These are phyloP conservation scores for Coprinellus micaceus DNA, from an alignment of 768 basidiomycete genomes.

Conservation along the genomic window DNA sequence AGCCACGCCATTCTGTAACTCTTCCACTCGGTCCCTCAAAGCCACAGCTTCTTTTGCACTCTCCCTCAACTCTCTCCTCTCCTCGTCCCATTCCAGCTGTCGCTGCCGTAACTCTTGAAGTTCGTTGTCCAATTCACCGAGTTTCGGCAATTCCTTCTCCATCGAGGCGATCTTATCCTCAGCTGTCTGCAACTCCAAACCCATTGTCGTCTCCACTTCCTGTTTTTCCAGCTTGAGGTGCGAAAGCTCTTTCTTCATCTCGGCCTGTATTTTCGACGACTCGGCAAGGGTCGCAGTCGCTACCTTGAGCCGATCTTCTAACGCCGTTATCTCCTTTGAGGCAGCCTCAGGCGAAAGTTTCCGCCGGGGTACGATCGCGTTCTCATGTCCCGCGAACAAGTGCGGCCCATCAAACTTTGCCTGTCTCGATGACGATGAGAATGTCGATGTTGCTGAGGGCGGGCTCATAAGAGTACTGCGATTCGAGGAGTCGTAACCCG, in stretches of 20 bases:
- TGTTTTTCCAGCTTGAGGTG: conserved; percentile 65
- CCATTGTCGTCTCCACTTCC: conserved; percentile 60
- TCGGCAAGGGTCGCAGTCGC: conserved; percentile 55
- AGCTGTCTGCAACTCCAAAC: conserved; percentile 61
- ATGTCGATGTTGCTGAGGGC: conserved; percentile 29
- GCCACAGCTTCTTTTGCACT: conserved; percentile 33
- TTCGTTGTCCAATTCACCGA: conserved; percentile 46
- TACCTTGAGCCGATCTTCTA: conserved; percentile 65
- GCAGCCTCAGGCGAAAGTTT: conserved; percentile 42
- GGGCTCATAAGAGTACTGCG: conserved; percentile 52
- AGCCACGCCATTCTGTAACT: conserved; percentile 30
- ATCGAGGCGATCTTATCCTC: conserved; percentile 61
- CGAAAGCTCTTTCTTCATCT: conserved; percentile 59
- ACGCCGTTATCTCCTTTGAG: conserved; percentile 40
- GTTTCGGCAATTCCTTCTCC: conserved; percentile 49
- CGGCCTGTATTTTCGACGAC: conserved; percentile 58
- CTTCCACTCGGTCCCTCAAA: conserved; percentile 40
- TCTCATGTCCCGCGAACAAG: conserved; percentile 78
- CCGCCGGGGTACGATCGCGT: conserved; percentile 54
- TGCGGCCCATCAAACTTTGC: conserved; percentile 77
- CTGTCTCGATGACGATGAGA: conserved; percentile 42
- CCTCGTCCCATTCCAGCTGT: conserved; percentile 47
- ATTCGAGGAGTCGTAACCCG: conserved; percentile 51
- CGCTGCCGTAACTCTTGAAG: conserved; percentile 47
- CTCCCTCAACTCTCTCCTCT: conserved; percentile 40